These are phyloP conservation scores for Posidonia australis DNA, from an alignment of 106 monocot genomes.

Conservation along the genomic window DNA sequence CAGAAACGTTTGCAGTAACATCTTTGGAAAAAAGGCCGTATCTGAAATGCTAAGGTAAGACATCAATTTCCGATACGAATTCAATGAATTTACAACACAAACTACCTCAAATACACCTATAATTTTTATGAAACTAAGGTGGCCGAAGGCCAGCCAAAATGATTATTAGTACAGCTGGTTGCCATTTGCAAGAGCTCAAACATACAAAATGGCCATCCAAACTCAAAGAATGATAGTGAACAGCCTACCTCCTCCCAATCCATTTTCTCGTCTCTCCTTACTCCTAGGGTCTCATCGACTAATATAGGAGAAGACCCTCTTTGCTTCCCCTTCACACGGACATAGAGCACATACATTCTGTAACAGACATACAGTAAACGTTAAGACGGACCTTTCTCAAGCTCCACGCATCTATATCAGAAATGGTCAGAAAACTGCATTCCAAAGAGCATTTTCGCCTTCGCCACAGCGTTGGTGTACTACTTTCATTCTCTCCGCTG, in stretches of 20 bases:
- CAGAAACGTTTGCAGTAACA: too few relatives aligned
- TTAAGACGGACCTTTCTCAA: not conserved
- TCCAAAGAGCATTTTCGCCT: constrained; percentile 35
- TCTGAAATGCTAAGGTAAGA: too few relatives aligned
- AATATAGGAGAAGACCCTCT: not conserved
- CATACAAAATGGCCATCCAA: too few relatives aligned
- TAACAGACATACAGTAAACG: not conserved
- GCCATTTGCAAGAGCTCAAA: too few relatives aligned
- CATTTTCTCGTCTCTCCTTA: too few relatives aligned
- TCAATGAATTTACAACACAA: too few relatives aligned
- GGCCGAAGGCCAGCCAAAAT: too few relatives aligned
- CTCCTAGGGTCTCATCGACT: not conserved
- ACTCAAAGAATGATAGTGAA: constrained; percentile 1
- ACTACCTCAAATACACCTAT: too few relatives aligned
- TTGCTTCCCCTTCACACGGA: not conserved
- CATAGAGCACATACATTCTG: not conserved
- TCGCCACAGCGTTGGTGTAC: constrained; percentile 39
- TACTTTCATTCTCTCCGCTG: constrained; percentile 37
- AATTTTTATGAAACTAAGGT: too few relatives aligned
- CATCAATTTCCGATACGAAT: too few relatives aligned
- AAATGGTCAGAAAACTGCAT: constrained; percentile 18
- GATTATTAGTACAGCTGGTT: too few relatives aligned
- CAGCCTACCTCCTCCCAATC: not conserved
- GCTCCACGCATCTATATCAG: not conserved
- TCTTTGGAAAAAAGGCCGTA: too few relatives aligned